phyloP scores from a whole-genome alignment of 2,329 filamentous ascomycete species.

The Colletotrichum filicis region DNA sequence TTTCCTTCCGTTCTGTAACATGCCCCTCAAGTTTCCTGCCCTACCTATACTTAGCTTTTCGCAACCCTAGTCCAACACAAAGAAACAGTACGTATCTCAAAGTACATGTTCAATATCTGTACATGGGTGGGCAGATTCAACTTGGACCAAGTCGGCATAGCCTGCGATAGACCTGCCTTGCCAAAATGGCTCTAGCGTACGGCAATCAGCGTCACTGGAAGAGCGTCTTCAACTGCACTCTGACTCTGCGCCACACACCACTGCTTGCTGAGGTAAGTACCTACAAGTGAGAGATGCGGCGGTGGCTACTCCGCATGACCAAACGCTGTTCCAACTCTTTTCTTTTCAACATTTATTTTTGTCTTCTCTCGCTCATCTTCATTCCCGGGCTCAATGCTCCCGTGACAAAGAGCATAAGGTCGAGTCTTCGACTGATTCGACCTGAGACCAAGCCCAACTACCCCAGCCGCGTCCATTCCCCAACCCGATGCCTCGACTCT shows the following conservation, averaged over 20 bases:
- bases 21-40: not conserved
- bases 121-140: not conserved
- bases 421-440: not conserved
- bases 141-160: not conserved
- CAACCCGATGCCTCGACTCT: not conserved
- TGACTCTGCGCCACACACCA: not conserved
- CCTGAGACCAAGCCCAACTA: not conserved
- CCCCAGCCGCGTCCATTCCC: not conserved
- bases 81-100: not conserved
- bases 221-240: not conserved
- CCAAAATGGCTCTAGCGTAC: conserved; percentile 1
- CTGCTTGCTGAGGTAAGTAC: not conserved
- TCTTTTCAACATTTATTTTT: not conserved
- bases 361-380: not conserved
- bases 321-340: not conserved
- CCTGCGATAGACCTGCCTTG: not conserved
- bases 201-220: conserved; percentile 1
- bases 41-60: not conserved
- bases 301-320: not conserved
- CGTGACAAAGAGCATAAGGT: not conserved
- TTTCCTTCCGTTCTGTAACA: not conserved
- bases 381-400: not conserved
- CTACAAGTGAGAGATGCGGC: not conserved
- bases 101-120: not conserved
- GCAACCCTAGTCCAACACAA: not conserved